These are phyloP conservation scores for Fusarium armeniacum DNA, from an alignment of 2,329 filamentous ascomycete species.

Conservation along the genomic window DNA sequence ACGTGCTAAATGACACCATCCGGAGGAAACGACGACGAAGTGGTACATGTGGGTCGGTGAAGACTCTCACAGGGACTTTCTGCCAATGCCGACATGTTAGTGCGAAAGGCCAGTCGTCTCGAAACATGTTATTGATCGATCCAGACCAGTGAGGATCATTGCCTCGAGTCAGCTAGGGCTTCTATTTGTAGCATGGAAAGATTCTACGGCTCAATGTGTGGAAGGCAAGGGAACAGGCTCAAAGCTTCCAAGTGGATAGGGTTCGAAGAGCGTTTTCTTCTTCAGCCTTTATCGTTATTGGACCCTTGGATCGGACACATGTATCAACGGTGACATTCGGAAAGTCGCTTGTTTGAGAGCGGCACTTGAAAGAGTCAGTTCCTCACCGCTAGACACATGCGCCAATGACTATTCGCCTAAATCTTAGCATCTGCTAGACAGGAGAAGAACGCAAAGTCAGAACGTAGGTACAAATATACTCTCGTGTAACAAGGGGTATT, in stretches of 20 bases:
- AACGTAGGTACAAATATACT: conserved; percentile 18
- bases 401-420: conserved; percentile 14
- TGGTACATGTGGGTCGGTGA: conserved; percentile 47
- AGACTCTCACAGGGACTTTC: conserved; percentile 37
- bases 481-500: conserved; percentile 33
- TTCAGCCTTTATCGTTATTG: background rate
- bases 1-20: conserved; percentile 53
- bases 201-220: conserved; percentile 2
- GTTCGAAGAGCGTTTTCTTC: background rate
- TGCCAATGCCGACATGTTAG: conserved; percentile 41
- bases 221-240: background rate
- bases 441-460: conserved; percentile 10
- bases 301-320: conserved; percentile 1
- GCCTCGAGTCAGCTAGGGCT: conserved; percentile 32
- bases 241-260: background rate
- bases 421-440: conserved; percentile 15
- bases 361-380: conserved; percentile 1
- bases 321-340: conserved; percentile 20
- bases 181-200: conserved; percentile 17
- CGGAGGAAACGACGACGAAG: conserved; percentile 38
- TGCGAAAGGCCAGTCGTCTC: conserved; percentile 38
- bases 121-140: conserved; percentile 36
- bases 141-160: conserved; percentile 33
- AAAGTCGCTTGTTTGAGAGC: conserved; percentile 1
- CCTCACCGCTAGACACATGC: conserved; percentile 34